Percentiles rank a stretch among this genome's conserved stretches.
Evolutionary conservation across 139 green algal species (phyloP).

Genomic region (Coccomyxa sp.): DNA sequence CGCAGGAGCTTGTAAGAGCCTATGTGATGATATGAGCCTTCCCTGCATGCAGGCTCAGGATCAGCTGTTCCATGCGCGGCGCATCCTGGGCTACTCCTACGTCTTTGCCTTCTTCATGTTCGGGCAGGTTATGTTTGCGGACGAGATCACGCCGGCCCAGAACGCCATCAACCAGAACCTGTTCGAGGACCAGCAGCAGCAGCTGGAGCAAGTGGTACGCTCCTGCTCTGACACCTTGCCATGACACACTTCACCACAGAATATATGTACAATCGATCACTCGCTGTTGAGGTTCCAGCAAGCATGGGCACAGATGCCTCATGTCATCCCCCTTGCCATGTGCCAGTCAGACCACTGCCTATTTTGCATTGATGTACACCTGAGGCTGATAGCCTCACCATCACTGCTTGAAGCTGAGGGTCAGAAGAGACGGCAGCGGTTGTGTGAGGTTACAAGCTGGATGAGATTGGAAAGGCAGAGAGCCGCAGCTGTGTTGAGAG

Average conservation of each 20-base stretch:
- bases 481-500: background rate
- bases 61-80: conserved; percentile 61
- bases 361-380: background rate
- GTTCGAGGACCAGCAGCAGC: conserved; percentile 88
- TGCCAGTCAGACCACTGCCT: background rate
- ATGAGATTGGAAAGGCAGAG: background rate
- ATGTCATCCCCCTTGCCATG: background rate
- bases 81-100: conserved; percentile 78
- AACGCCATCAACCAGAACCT: conserved; percentile 78
- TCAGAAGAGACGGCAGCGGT: too few species aligned
- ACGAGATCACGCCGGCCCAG: conserved; percentile 62
- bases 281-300: background rate
- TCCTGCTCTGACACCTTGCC: background rate
- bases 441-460: background rate
- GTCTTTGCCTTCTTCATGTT: conserved; percentile 90
- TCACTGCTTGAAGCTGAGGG: background rate
- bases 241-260: background rate
- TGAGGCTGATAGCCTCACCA: background rate
- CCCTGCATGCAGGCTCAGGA: conserved; percentile 52
- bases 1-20: background rate
- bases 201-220: conserved; percentile 39
- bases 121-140: conserved; percentile 62
- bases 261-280: background rate
- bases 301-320: background rate
- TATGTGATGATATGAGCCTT: conserved; percentile 28